phyloP scores from a whole-genome alignment of 1,284 basidiomycete genomes.

The Sanguinoderma infundibulare region DNA sequence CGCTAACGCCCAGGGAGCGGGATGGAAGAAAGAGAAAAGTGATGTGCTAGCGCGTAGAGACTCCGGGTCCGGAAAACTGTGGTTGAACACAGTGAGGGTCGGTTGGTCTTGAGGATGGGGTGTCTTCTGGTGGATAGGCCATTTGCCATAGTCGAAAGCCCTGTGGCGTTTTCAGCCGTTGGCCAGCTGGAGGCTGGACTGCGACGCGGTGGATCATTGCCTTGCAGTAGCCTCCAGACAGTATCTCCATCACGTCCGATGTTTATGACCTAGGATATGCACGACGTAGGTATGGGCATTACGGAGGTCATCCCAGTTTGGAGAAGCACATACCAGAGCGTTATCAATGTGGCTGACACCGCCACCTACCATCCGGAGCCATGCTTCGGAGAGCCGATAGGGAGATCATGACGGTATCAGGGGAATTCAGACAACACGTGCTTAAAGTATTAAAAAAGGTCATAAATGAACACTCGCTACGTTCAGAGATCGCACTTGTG shows the following conservation, averaged over 20 bases:
- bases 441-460: too few species aligned
- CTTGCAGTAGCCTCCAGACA: slow-evolving; percentile 49
- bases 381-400: slow-evolving; percentile 61
- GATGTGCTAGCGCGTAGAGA: too few species aligned
- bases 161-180: slow-evolving; percentile 46
- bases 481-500: too few species aligned
- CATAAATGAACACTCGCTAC: too few species aligned
- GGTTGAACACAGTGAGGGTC: too few species aligned
- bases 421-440: too few species aligned
- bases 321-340: slow-evolving; percentile 47
- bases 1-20: too few species aligned
- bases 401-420: too few species aligned
- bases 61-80: too few species aligned
- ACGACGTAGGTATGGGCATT: background rate
- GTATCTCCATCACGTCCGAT: slow-evolving; percentile 44
- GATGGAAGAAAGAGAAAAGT: too few species aligned
- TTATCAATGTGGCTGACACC: slow-evolving; percentile 63
- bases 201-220: slow-evolving; percentile 46
- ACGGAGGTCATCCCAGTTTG: background rate
- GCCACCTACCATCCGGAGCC: slow-evolving; percentile 53
- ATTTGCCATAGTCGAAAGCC: slow-evolving; percentile 49
- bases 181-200: slow-evolving; percentile 55
- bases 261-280: slow-evolving; percentile 40
- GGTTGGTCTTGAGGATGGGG: too few species aligned
- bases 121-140: too few species aligned